Conservation (phyloP, 2,329 filamentous ascomycete genomes). For the Sarocladium oryzae region DNA sequence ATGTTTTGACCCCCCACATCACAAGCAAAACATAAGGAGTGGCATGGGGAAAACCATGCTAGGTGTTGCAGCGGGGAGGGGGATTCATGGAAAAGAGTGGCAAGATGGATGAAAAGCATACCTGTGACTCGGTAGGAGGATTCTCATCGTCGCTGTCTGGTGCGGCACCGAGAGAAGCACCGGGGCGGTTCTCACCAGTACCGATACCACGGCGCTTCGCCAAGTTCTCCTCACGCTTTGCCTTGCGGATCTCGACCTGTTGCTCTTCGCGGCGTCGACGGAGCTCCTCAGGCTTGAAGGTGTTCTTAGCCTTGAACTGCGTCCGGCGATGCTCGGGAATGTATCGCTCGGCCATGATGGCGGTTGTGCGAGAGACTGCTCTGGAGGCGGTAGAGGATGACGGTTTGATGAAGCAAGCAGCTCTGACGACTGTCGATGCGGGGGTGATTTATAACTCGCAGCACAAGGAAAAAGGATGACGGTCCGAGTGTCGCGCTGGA, state of each 20-base stretch:
- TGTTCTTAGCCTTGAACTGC: conserved; percentile 99
- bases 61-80: not conserved
- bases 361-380: conserved; percentile 18
- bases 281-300: conserved; percentile 98
- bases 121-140: conserved; percentile 91
- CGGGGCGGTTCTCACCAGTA: conserved; percentile 70
- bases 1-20: conserved; percentile 27
- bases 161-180: conserved; percentile 77
- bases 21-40: conserved; percentile 14
- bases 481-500: not conserved
- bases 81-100: conserved; percentile 11
- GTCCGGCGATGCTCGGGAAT: conserved; percentile 99
- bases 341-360: conserved; percentile 93
- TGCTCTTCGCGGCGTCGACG: conserved; percentile 97
- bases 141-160: conserved; percentile 98
- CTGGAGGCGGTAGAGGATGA: conserved; percentile 19
- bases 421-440: not conserved
- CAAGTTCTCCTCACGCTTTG: conserved; percentile 97
- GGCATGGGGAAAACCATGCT: not conserved
- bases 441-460: not conserved
- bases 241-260: conserved; percentile 98
- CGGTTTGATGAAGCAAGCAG: not conserved
- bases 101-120: conserved; percentile 35
- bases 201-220: conserved; percentile 96
- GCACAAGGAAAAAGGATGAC: not conserved